Evolutionary conservation across 495 filamentous ascomycete genomes (phyloP).

Genomic region (Daldinia vernicosa): DNA sequence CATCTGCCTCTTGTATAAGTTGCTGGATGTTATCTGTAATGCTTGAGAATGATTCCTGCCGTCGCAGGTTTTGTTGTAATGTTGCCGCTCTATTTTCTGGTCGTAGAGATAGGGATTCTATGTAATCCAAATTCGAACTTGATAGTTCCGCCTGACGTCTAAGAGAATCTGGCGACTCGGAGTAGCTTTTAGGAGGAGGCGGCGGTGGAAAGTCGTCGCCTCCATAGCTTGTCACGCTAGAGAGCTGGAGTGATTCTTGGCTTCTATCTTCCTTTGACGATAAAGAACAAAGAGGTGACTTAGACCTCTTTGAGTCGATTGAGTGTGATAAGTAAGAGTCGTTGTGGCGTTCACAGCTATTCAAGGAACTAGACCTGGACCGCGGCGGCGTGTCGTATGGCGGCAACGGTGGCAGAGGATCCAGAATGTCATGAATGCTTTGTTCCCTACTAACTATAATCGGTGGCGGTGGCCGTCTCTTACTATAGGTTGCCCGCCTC

Average conservation of each 20-base stretch:
- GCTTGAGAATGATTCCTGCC: conserved; percentile 28
- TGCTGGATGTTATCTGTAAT: conserved; percentile 50
- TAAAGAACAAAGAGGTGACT: conserved; percentile 44
- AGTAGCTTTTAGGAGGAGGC: conserved; percentile 24
- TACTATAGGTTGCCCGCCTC: conserved; percentile 42
- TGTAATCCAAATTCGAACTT: conserved; percentile 37
- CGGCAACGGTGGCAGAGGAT: conserved; percentile 53
- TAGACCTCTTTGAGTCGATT: conserved; percentile 40
- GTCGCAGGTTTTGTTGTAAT: conserved; percentile 31
- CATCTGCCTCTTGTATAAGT: conserved; percentile 58
- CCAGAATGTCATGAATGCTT: conserved; percentile 51
- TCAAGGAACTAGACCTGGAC: conserved; percentile 60
- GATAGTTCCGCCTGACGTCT: conserved; percentile 19
- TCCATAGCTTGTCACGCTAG: conserved; percentile 31
- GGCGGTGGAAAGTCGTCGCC: conserved; percentile 34
- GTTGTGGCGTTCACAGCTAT: conserved; percentile 52
- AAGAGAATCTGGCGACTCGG: conserved; percentile 26
- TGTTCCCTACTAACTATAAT: conserved; percentile 53
- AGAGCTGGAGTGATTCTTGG: conserved; percentile 40
- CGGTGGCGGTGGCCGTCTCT: conserved; percentile 42
- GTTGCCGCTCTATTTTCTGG: conserved; percentile 37
- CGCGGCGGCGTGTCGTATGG: conserved; percentile 50
- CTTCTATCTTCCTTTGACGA: conserved; percentile 41
- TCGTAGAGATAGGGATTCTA: conserved; percentile 40
- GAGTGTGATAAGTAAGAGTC: conserved; percentile 32